A percentile compares a stretch with the other conserved stretches of the same genome.
These are phyloP conservation scores for Diplodia sapinea DNA, from an alignment of 2,329 filamentous ascomycete species.

Conservation along the genomic window DNA sequence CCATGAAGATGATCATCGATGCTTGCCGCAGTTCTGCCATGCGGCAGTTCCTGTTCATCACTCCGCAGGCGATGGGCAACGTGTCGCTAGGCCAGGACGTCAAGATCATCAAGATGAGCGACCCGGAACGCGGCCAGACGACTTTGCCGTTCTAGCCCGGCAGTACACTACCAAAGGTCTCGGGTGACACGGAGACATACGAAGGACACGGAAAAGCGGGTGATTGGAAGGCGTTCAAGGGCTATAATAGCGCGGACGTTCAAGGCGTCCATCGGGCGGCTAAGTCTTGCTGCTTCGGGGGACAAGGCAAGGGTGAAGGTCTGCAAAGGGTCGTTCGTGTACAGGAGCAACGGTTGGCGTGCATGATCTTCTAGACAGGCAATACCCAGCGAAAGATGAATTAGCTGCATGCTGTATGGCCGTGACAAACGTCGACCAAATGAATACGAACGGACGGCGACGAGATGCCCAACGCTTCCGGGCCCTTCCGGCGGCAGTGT, in stretches of 20 bases:
- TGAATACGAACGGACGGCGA: neutral
- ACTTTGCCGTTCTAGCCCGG: constrained; percentile 43
- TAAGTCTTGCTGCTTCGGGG: neutral
- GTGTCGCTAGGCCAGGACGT: constrained; percentile 71
- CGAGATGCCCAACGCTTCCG: neutral
- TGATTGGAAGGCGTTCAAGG: constrained; percentile 14
- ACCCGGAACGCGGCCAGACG: constrained; percentile 59
- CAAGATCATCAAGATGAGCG: constrained; percentile 71
- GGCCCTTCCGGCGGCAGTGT: neutral
- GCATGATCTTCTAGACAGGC: neutral
- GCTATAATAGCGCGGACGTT: neutral
- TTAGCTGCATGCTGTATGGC: neutral
- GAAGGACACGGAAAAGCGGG: neutral
- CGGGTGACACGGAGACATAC: neutral
- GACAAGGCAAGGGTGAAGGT: constrained; percentile 17
- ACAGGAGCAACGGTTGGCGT: neutral
- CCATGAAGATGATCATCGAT: constrained; percentile 90
- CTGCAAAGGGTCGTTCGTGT: constrained; percentile 3
- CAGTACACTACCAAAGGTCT: no score
- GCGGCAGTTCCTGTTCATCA: constrained; percentile 94
- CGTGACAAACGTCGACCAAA: neutral
- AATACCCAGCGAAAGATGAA: neutral
- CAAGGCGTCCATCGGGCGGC: neutral
- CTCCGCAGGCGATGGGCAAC: constrained; percentile 78
- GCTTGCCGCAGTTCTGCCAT: constrained; percentile 86